A percentile compares a stretch with the other conserved stretches of the same genome.
These are phyloP conservation scores for Collybia sp. DNA, from an alignment of 768 basidiomycete genomes.

Conservation along the genomic window DNA sequence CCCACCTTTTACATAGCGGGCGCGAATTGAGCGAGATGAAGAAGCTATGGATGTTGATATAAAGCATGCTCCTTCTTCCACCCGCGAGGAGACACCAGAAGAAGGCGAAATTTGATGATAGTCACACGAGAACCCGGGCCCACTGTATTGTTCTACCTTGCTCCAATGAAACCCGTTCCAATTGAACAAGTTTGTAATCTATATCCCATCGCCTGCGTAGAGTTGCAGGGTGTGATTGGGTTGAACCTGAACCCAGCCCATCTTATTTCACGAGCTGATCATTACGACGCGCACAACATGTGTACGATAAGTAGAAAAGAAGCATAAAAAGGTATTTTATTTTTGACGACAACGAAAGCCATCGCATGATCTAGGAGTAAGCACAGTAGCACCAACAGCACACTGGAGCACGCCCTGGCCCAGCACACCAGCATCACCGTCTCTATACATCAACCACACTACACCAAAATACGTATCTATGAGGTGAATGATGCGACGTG, in stretches of 20 bases:
- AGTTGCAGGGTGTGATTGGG: too few species aligned
- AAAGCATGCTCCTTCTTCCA: constrained; percentile 28
- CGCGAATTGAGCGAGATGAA: constrained; percentile 11
- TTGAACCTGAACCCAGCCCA: too few species aligned
- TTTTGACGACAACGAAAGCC: neutral
- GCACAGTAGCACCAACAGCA: too few species aligned
- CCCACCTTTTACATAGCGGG: constrained; percentile 2
- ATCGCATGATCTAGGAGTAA: neutral
- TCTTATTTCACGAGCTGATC: too few species aligned
- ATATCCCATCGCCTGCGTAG: too few species aligned
- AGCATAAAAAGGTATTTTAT: too few species aligned
- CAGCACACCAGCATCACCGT: constrained; percentile 16
- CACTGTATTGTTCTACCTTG: too few species aligned
- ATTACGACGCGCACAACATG: too few species aligned
- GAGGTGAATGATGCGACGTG: constrained; percentile 79
- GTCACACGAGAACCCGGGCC: too few species aligned
- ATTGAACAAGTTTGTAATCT: too few species aligned
- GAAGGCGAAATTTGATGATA: constrained; percentile 82
- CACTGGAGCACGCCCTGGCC: constrained; percentile 7
- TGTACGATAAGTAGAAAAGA: too few species aligned
- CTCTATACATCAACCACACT: constrained; percentile 19
- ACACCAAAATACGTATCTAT: constrained; percentile 28
- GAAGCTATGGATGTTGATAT: constrained; percentile 42
- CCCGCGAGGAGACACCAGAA: constrained; percentile 76
- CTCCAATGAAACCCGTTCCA: too few species aligned